Base-by-base conservation (phyloP, 1,139 yeast genomes). In the Williopsis jadinii region DNA sequence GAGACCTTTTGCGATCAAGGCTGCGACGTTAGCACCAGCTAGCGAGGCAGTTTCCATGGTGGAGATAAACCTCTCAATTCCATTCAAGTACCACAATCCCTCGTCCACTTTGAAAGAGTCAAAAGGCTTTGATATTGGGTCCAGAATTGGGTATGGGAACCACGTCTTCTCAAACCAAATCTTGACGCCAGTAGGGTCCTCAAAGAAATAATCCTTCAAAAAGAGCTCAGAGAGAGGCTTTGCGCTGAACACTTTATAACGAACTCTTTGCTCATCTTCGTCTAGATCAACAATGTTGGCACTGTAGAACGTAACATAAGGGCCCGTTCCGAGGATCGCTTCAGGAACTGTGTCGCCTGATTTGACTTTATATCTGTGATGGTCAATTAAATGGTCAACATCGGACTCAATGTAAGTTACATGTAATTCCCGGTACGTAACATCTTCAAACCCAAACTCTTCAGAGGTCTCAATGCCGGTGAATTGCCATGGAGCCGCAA, bases 11-110 rank as follows among this genome's bases (percentile, higher is more conserved):
- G 24, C 24, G 24, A 19, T 19, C 6, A 19, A 19, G 24, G 2
- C 66, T 9, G 69, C 69, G 36, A 67, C 70, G 41, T 65, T 66
- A 19, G 72, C 70, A 14, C 75, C 76, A 1, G 71, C 66, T 28
- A 71, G 49, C 1, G 73, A 68, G n/a, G 68, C 58, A 0, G 76
- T 70, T 45, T 71, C 76, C 75, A 71, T 68, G 1, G 75, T 71
- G 41, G 73, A 67, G 40, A 68, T 60, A 36, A 71, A 63, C 5
- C 61, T 54, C 46, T 71, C 76, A 55, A 71, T 68, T 2, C 62
- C 57, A 43, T 68, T 68, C 43, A 68, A 51, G 44, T 68, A 68
- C 62, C 68, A 68, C 9, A 68, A 19, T 19, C 24, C 24, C 6
- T 19, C 24, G 4, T 19, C 24, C 24, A 19, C 24, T 19, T 19